Conservation (phyloP, 2,329 filamentous ascomycete genomes). For the Ophiostoma sp. region DNA sequence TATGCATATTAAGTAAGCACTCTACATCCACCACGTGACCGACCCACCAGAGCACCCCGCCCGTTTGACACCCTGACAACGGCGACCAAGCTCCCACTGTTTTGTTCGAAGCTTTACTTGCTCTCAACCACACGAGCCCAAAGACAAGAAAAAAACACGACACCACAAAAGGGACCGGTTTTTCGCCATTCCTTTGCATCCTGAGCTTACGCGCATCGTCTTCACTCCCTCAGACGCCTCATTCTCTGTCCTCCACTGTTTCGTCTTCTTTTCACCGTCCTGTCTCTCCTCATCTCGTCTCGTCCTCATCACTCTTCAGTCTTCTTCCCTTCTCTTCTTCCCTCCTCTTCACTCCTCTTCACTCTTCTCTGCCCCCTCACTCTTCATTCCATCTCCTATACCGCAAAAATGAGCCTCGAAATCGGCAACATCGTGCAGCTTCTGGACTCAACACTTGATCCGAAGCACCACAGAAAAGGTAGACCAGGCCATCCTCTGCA, state of each 20-base stretch:
- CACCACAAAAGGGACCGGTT: conserved; percentile 2
- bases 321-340: neutral
- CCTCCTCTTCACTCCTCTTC: neutral
- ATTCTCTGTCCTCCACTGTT: neutral
- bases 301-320: neutral
- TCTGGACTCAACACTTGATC: conserved; percentile 85
- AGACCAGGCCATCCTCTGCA: conserved; percentile 3
- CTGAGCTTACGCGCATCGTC: neutral
- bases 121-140: neutral
- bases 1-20: neutral
- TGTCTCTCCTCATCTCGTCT: neutral
- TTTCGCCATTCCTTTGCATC: conserved; percentile 1
- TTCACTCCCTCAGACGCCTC: neutral
- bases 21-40: conserved; percentile 16
- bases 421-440: conserved; percentile 67
- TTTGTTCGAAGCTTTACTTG: conserved; percentile 20
- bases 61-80: conserved; percentile 22
- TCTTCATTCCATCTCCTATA: neutral
- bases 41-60: conserved; percentile 22
- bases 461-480: conserved; percentile 85
- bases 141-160: conserved; percentile 15
- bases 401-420: conserved; percentile 50
- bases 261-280: neutral
- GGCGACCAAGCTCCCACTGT: conserved; percentile 21
- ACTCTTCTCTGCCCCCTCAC: neutral